Percentiles rank a stretch among this genome's conserved stretches.
Conservation (phyloP, 106 monocot genomes). For the Acorus calamus region DNA sequence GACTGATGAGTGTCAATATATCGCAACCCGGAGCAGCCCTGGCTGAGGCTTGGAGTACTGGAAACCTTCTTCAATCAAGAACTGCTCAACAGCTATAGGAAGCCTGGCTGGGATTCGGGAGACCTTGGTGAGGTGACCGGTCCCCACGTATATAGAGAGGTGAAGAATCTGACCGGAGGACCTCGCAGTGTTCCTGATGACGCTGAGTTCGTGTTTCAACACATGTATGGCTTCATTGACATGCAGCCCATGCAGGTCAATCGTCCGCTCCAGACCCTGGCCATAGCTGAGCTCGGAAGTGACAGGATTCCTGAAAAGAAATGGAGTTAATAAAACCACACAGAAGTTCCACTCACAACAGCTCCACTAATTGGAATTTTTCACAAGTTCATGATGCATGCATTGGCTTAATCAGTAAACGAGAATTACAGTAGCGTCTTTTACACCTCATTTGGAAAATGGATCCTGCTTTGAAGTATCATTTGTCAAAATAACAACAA, state of each 20-base stretch:
- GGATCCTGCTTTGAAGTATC: too few relatives aligned
- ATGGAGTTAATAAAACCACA: neutral
- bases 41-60: constrained; percentile 47
- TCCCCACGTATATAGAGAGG: constrained; percentile 33
- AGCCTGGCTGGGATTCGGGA: constrained; percentile 30
- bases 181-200: constrained; percentile 30
- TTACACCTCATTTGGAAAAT: too few relatives aligned
- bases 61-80: constrained; percentile 39
- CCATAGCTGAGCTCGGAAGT: constrained; percentile 9
- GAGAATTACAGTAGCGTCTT: too few relatives aligned
- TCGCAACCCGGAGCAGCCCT: constrained; percentile 44
- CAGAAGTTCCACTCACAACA: neutral
- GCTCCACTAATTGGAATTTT: too few relatives aligned
- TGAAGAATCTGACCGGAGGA: constrained; percentile 31
- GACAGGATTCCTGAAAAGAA: constrained; percentile 20
- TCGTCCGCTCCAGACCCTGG: constrained; percentile 21
- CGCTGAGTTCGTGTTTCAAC: constrained; percentile 35
- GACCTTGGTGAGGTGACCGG: constrained; percentile 31
- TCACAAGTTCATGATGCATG: too few relatives aligned
- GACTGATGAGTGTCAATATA: constrained; percentile 27
- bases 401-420: too few relatives aligned
- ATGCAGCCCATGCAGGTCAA: constrained; percentile 56
- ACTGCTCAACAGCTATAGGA: constrained; percentile 45
- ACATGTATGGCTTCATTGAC: constrained; percentile 48
- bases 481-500: neutral